Base-by-base conservation (phyloP, 192 early-diverging fungal genomes). In the Backusella australiensis region DNA sequence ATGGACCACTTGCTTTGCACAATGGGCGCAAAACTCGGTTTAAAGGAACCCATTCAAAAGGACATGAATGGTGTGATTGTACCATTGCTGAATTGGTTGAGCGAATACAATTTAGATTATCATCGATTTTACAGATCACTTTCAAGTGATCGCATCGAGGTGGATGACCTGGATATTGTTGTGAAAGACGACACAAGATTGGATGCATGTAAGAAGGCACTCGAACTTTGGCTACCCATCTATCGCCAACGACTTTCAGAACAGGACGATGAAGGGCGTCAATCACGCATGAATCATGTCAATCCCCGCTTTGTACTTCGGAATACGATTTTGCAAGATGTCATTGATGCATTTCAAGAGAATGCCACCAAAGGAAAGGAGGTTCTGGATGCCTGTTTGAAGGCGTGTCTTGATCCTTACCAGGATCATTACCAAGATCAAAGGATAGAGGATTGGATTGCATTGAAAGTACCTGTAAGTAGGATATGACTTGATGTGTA, bases 231-330 rank as follows among this genome's bases (percentile, higher is more conserved):
- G 92, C 73, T 89, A 67, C 69, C 46, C 1, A 73, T 82, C 11
- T 96, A 95, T 75, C 85, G 78, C 15, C 76, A 81, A 4, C 87
- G 93, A 2, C 68, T 86, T 4, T 41, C 72, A 26, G 38, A 63
- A 23, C 72, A 38, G 15, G 72, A 77, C 1, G 34, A 71, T n/a
- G 71, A 42, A 53, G 42, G 80, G 11, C 81, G 93, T 32, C 69
- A 72, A 23, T 67, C 38, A n/a, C 67, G 78, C 26, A 96, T 97
- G 95, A 82, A 88, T 52, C 44, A 53, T 7, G 78, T 80, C 66
- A 97, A 97, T 75, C 96, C 95, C 6, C 84, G 83, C 41, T 95
- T 91, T 83, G 87, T 93, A 15, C 81, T 94, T 42, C 89, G 94
- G 29, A 94, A 95, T 75, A 93, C 91, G 88, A 88, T 93, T 32